Evolutionary conservation across 2,329 filamentous ascomycete species (phyloP), one percentile per base, ranked within the genome.

Genomic region (Cladosporium oxysporum): DNA sequence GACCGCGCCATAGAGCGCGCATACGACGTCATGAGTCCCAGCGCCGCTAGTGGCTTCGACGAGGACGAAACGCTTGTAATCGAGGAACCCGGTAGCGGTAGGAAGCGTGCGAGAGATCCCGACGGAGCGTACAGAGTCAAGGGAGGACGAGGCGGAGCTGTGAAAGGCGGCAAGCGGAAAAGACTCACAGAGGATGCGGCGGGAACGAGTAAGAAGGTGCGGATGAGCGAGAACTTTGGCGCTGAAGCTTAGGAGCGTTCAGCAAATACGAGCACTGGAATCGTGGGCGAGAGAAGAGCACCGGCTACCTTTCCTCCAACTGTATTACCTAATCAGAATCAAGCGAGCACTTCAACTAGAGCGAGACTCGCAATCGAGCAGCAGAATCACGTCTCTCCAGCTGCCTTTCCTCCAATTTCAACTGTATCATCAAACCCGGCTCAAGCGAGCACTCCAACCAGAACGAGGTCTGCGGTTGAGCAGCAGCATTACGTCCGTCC

Each of bases 41-140:
- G 76, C 28, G 71, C 71, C 4, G 74, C 75, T 16, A 76, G 68
- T 23, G 80, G 79, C 11, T 63, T 67, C 29, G 70, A 74, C 49
- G 81, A 80, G 29, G 80, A 83, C 3, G 80, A 82, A 50, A 64
- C 23, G 8, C 41, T 33, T 10, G 23, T 69, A 57, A 72, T 71
- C 11, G 41, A 74, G 72, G 37, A 76, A 73, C 26, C 77, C 72
- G 76, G 74, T n/a, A 75, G 76, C 10, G 76, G 74, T 37, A 74
- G 72, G 64, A 73, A 76, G 66, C 73, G 71, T 21, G 75, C 68
- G 1, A 74, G 73, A 26, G 80, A 82, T 62, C 71, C 76, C 16
- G 82, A 83, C 68, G 76, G 78, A 14, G 77, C 80, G 3, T 84
- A 83, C 69, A 71, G 81, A 41, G 80, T 81, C 23, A 84, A 84